Base-by-base conservation (phyloP, 1,139 yeast species). In the Magnusiomyces fungicola region DNA sequence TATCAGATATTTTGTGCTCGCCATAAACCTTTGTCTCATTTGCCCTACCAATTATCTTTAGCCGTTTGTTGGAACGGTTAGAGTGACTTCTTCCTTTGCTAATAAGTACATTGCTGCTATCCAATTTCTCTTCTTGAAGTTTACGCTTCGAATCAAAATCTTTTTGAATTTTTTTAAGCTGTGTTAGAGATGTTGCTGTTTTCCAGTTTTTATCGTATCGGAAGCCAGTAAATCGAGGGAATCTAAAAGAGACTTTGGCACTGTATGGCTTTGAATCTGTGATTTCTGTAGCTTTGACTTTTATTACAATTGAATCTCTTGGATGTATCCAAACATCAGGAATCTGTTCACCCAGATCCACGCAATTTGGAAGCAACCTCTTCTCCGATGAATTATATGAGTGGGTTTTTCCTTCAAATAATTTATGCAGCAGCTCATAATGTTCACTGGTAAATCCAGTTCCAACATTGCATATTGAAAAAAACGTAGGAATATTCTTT, bases 281-380 rank as follows among this genome's bases (percentile, higher is more conserved):
- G 14, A 88, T 73, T 4, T 90, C 81, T 38, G 96, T 71, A 0
- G 96, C 95, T 61, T 85, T 87, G 9, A 90, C 79, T 61, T 89
- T 95, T n/a, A 92, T 62, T 0, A 90, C 94, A 1, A 89, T 61
- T 1, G 95, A 83, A 42, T 86, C 79, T 34, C 71, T 68, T 0
- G 97, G 97, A 53, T 81, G 70, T 27, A 92, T 84, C 95, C 96
- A 89, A 53, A 74, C 75, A 41, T 73, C 78, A 0, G 97, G 96
- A 18, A 69, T 64, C 52, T 75, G 77, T 10, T 73, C 66, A 0
- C 90, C 92, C 64, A 84, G 83, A 53, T 71, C 70, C 4, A 83
- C 56, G 5, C 73, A 55, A 0, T 80, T 77, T 1, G 56, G 66
- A 50, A 12, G 60, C n/a, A 5, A 5, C 57, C 16, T 58, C 3